Evolutionary conservation across 805 yeast species (phyloP), one percentile per base, ranked within the genome.

Genomic region (Tetrapisispora fleetii): DNA sequence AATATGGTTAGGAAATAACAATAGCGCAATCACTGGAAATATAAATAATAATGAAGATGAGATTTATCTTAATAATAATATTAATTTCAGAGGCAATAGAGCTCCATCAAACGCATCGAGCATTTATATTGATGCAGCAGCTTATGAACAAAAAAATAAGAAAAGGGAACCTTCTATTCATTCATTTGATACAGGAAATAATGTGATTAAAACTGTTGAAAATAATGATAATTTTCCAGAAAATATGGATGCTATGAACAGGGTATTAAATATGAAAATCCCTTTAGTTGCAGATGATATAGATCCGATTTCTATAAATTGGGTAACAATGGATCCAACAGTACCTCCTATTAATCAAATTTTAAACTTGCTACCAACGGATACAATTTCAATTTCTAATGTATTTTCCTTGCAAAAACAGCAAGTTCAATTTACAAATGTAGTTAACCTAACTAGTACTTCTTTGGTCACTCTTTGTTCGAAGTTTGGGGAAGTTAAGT

Each of bases 311-410:
- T 70, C 75, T 36, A 68, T 83, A 38, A 73, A 77, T 39, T 73
- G 83, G 68, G 81, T 83, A n/a, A 80, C 90, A 2, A 79, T 85
- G 39, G 87, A 83, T 58, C 74, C 85, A 3, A 70, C 79, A 41
- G 69, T 86, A 53, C 85, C 85, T 5, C 86, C 91, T 8, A 81
- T 95, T 1, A 80, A 84, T 54, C 81, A 85, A 30, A 71, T 91
- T 42, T 71, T 88, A 54, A 72, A 59, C 30, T 62, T 87, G 55
- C 80, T 85, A 17, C 95, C 95, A 17, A 81, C 95, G 0, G 79
- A 83, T 55, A 80, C 87, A 13, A 71, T 91, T 41, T 74, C 90
- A 54, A 72, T 93, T 48, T 85, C 89, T 41, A 88, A 90, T 59
- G 74, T 91, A 11, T 64, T 55, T 45, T 64, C 70, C 1, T 52